Evolutionary conservation across 2,329 filamentous ascomycete species (phyloP).

Genomic region (Clonostachys rhizophaga): DNA sequence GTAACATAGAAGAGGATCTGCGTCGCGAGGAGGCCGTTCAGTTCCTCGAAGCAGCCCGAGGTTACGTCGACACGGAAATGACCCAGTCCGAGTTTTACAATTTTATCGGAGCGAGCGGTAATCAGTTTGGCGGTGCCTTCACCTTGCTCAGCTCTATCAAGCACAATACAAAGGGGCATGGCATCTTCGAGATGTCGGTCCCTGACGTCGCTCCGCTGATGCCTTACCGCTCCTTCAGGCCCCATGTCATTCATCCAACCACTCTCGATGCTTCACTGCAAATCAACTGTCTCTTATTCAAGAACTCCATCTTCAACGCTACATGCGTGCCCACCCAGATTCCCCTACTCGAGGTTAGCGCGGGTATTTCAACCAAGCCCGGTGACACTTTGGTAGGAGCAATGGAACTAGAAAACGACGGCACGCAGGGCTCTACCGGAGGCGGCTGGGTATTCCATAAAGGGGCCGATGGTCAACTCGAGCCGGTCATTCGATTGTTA

Average conservation of each 20-base stretch:
- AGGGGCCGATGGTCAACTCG: not conserved
- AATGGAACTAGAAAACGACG: not conserved
- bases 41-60: too few species aligned
- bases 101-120: not conserved
- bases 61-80: too few species aligned
- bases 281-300: too few species aligned
- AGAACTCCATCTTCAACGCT: too few species aligned
- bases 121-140: conserved; percentile 1
- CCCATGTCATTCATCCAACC: conserved; percentile 7
- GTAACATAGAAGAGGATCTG: too few species aligned
- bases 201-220: conserved; percentile 6
- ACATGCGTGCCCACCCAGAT: too few species aligned
- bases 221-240: conserved; percentile 5
- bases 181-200: not conserved
- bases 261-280: conserved; percentile 4
- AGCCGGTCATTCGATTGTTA: too few species aligned
- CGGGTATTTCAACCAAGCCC: not conserved
- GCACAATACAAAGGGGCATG: not conserved
- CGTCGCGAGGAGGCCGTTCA: too few species aligned
- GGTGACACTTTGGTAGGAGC: not conserved
- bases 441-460: not conserved
- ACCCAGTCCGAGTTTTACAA: too few species aligned
- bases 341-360: too few species aligned
- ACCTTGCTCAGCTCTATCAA: not conserved
- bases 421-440: too few species aligned